Evolutionary conservation across 2,329 filamentous ascomycete genomes (phyloP).

Genomic region (Alternaria sp.): DNA sequence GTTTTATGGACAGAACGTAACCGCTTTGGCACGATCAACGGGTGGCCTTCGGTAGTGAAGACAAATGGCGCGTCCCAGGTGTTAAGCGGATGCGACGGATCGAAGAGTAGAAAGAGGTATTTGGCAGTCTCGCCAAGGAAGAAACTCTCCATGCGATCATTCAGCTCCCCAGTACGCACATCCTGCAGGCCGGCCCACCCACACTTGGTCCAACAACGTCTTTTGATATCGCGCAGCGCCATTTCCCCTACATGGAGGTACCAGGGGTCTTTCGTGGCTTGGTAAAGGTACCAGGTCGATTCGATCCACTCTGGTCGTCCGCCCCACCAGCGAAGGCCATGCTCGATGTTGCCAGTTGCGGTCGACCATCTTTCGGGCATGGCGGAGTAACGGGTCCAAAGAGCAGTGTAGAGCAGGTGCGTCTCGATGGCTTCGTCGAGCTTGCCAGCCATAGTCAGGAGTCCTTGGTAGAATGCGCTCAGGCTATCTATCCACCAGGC

Average conservation of each 20-base stretch:
- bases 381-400: constrained; percentile 95
- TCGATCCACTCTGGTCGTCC: constrained; percentile 96
- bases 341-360: constrained; percentile 82
- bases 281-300: constrained; percentile 95
- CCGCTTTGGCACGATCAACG: constrained; percentile 77
- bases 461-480: constrained; percentile 92
- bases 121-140: constrained; percentile 97
- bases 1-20: constrained; percentile 34
- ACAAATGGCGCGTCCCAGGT: constrained; percentile 86
- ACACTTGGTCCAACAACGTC: constrained; percentile 88
- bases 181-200: constrained; percentile 86
- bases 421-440: constrained; percentile 90
- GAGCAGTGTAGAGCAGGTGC: constrained; percentile 87
- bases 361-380: constrained; percentile 95
- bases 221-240: constrained; percentile 86
- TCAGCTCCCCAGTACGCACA: constrained; percentile 75
- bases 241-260: constrained; percentile 97
- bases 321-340: constrained; percentile 92
- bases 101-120: constrained; percentile 92
- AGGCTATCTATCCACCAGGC: constrained; percentile 97
- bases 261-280: constrained; percentile 93
- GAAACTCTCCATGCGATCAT: constrained; percentile 98
- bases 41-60: constrained; percentile 96
- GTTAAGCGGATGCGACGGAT: constrained; percentile 86
- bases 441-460: constrained; percentile 86